phyloP scores from a whole-genome alignment of 2,329 filamentous ascomycete genomes.

The Apiospora sp. region DNA sequence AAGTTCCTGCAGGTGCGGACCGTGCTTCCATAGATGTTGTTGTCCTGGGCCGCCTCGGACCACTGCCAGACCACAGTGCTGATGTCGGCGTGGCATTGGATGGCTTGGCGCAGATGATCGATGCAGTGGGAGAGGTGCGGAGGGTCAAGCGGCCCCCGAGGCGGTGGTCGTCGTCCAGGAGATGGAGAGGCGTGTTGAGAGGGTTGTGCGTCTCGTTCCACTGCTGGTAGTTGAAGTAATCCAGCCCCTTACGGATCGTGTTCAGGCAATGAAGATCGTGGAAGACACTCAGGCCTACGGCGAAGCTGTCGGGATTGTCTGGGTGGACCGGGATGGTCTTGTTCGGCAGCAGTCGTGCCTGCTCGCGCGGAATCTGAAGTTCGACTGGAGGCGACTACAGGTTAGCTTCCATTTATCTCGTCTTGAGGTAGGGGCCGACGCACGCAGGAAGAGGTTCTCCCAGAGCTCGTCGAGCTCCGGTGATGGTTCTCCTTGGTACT shows the following conservation, averaged over 20 bases:
- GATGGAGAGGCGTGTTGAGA: constrained; percentile 6
- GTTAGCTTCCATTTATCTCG: no score
- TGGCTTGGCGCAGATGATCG: no score
- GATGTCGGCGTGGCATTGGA: no score
- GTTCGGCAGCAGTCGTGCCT: neutral
- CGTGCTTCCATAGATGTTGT: no score
- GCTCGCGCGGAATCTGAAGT: no score
- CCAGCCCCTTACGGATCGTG: neutral
- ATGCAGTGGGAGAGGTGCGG: no score
- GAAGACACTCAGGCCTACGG: constrained; percentile 13
- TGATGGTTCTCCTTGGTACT: constrained; percentile 15
- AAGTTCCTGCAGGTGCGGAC: no score
- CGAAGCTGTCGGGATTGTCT: constrained; percentile 14
- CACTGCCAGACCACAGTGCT: no score
- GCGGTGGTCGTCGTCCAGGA: neutral
- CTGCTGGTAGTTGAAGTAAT: constrained; percentile 22
- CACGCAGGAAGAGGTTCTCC: constrained; percentile 2
- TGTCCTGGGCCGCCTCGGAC: no score
- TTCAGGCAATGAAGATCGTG: constrained; percentile 19
- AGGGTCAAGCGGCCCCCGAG: neutral
- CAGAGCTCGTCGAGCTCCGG: neutral
- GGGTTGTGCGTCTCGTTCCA: constrained; percentile 18
- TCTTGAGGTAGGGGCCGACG: no score
- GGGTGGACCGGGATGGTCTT: constrained; percentile 1
- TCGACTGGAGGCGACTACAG: no score